Evolutionary conservation across 2,329 filamentous ascomycete genomes (phyloP), one percentile per base, ranked within the genome.

Genomic region (Pyricularia sp.): DNA sequence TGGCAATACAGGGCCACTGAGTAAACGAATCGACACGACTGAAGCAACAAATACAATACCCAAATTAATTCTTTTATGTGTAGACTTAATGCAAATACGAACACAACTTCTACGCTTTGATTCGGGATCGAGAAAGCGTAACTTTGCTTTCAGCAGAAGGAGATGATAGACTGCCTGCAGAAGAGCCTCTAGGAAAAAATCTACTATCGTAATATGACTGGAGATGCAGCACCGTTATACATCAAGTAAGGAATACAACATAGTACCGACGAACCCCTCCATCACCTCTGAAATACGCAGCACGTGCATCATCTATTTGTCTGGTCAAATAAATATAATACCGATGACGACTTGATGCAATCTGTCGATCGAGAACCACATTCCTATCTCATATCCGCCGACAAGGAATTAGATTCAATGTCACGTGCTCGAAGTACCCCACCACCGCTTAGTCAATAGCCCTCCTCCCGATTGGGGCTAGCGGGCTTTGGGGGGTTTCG

Each of bases 401-500:
- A 40, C 33, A 40, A 26, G 28, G 13, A 26, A 30, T 12, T 28
- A 19, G 24, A 62, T 26, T 35, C 4, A 28, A 40, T 33, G 31
- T 62, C 60, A 62, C 60, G 30, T 33, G 60, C 7, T 5, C 16
- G 12, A 62, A 22, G 28, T n/a, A 59, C 55, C 55, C 55, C 55
- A 28, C 55, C 55, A 19, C 55, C 55, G 55, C 55, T 59, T 59
- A 59, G 55, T 59, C 55, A 59, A 59, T 59, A 59, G 55, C 55
- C 55, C 55, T 59, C 55, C 55, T 62, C 60, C 60, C 30, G 22
- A 62, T 62, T 62, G 16, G 60, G 60, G 13, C 60, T 62, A 62
- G 60, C 60, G 33, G 60, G 8, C 40, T 62, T 62, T 59, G 55
- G 55, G 55, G 55, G 55, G 55, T 59, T 55, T 55, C 53, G 63